Conservation (phyloP, 495 filamentous ascomycete species). For the Neurospora sp. region DNA sequence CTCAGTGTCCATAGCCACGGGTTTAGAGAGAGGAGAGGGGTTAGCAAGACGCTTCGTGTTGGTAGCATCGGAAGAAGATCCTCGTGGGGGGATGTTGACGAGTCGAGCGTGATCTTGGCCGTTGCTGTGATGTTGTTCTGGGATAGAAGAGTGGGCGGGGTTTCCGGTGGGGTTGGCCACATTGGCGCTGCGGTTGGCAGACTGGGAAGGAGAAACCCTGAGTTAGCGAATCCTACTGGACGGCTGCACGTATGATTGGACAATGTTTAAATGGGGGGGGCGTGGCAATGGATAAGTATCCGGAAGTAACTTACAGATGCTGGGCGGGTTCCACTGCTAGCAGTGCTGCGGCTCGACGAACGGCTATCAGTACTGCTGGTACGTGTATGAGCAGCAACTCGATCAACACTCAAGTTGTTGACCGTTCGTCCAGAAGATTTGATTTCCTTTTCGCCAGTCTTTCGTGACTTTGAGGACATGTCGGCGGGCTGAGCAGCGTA, state of each 20-base stretch:
- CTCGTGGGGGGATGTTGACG: slow-evolving; percentile 57
- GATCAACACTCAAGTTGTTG: slow-evolving; percentile 10
- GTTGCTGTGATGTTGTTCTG: slow-evolving; percentile 26
- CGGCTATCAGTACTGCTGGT: slow-evolving; percentile 36
- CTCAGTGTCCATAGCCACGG: slow-evolving; percentile 49
- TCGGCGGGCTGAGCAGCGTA: slow-evolving; percentile 24
- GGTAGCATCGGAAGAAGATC: slow-evolving; percentile 57
- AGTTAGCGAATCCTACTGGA: slow-evolving; percentile 22
- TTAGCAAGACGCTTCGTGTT: slow-evolving; percentile 51
- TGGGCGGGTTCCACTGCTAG: slow-evolving; percentile 28
- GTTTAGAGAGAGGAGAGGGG: slow-evolving; percentile 84
- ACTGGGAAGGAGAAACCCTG: slow-evolving; percentile 25
- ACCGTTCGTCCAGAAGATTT: slow-evolving; percentile 18
- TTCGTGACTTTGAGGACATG: slow-evolving; percentile 3
- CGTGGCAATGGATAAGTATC: neutral
- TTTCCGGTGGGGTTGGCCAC: slow-evolving; percentile 32
- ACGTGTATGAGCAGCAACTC: slow-evolving; percentile 17
- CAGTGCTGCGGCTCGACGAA: slow-evolving; percentile 29
- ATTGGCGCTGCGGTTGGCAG: slow-evolving; percentile 38
- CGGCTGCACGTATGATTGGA: slow-evolving; percentile 29
- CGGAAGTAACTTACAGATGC: slow-evolving; percentile 34
- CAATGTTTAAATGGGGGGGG: slow-evolving; percentile 11
- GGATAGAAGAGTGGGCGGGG: slow-evolving; percentile 37
- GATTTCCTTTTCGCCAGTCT: slow-evolving; percentile 28
- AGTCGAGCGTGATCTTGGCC: slow-evolving; percentile 45